Conservation (phyloP, 495 filamentous ascomycete species). For the Podospora pseudopauciseta region DNA sequence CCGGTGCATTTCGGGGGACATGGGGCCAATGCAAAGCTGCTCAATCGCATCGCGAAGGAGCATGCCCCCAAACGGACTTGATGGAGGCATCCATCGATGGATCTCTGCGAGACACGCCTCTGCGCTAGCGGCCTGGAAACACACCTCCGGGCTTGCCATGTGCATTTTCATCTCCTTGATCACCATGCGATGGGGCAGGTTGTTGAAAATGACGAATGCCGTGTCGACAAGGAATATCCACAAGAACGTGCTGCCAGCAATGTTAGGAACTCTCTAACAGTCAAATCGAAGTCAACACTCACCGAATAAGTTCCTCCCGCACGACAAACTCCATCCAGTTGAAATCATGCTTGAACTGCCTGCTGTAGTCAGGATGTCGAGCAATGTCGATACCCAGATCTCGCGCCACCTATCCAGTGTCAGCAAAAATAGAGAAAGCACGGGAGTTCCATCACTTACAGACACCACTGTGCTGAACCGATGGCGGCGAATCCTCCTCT, state of each 20-base stretch:
- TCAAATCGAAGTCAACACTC: neutral
- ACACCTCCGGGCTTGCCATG: constrained; percentile 31
- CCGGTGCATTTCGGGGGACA: constrained; percentile 16
- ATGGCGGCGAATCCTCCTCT: constrained; percentile 30
- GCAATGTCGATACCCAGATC: constrained; percentile 30
- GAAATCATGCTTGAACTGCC: constrained; percentile 25
- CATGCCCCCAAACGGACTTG: constrained; percentile 24
- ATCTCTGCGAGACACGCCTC: constrained; percentile 28
- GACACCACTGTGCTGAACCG: constrained; percentile 32
- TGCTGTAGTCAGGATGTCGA: constrained; percentile 27
- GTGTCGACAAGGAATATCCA: constrained; percentile 34
- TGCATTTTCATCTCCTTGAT: constrained; percentile 37
- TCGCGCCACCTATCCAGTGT: constrained; percentile 20
- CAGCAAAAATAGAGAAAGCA: neutral
- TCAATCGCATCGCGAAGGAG: constrained; percentile 31
- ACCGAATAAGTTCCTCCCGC: constrained; percentile 32
- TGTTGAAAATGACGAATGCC: constrained; percentile 36
- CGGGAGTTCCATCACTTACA: constrained; percentile 9
- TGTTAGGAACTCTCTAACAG: neutral
- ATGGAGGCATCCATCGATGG: constrained; percentile 23
- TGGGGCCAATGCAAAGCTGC: constrained; percentile 19
- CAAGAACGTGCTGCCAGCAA: neutral
- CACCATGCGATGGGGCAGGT: constrained; percentile 34
- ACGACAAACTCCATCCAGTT: constrained; percentile 28
- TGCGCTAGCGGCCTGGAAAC: constrained; percentile 28